These are phyloP conservation scores for Alternaria sp. DNA, from an alignment of 2,329 filamentous ascomycete species.

Conservation along the genomic window DNA sequence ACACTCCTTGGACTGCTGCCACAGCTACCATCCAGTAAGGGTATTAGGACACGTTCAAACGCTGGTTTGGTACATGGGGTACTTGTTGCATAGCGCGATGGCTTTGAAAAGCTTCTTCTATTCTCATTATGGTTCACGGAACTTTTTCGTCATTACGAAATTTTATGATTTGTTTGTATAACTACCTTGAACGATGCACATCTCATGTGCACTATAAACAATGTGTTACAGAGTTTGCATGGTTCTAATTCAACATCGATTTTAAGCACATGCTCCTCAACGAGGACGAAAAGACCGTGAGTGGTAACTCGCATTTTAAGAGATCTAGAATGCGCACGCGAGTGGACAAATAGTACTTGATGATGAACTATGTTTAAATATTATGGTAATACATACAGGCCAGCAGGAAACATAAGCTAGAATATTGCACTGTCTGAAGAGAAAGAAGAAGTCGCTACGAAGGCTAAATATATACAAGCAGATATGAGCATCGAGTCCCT, in stretches of 20 bases:
- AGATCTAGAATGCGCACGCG: not conserved
- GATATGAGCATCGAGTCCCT: not conserved
- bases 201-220: not conserved
- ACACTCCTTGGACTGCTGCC: constrained; percentile 61
- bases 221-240: not conserved
- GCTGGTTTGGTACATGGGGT: not conserved
- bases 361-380: not conserved
- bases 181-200: not conserved
- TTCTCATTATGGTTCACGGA: not conserved
- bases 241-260: not conserved
- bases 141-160: not conserved
- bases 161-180: not conserved
- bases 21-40: constrained; percentile 23
- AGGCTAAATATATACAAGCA: constrained; percentile 1
- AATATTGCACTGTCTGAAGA: not conserved
- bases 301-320: not conserved
- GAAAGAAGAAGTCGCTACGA: constrained; percentile 1
- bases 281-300: not conserved
- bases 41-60: constrained; percentile 15
- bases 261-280: not conserved
- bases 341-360: not conserved
- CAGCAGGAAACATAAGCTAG: not conserved
- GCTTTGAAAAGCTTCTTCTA: not conserved
- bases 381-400: constrained; percentile 1
- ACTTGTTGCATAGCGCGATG: not conserved